Base-by-base conservation (phyloP, 352 stramenopile species). In the Lagenidium giganteum region DNA sequence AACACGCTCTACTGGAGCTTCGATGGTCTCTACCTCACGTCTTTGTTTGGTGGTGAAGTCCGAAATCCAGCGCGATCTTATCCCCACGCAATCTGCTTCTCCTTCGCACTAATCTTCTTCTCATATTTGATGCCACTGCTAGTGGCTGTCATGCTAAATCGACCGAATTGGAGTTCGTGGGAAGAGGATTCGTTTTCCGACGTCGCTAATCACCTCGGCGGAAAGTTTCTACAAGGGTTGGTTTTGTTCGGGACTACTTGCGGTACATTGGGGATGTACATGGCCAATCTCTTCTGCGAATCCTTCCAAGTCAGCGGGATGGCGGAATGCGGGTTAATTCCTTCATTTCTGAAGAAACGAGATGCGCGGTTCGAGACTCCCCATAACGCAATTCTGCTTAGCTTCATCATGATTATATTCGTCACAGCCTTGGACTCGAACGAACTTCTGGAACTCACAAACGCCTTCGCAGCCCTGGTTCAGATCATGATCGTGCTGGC, bases 1-100 rank as follows among this genome's bases (percentile, higher is more conserved):
- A 96, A 96, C 58, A 94, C 94, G 42, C 60, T 98, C 9, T 97
- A 96, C 55, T 98, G 93, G 93, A 96, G 95, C 64, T 83, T 95
- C 17, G 96, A 97, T 48, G 87, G 74, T 13, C 95, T 95, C 54
- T 89, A 97, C 54, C 57, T 58, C 18, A 78, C 72, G 1, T 87
- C 80, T 8, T 70, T 67, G 0, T 95, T 96, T 56, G 86, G 84
- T 6, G 87, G 68, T 8, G 77, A 96, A 52, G 82, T 97, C 16
- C 46, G 81, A 3, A 80, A 92, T 52, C 82, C 60, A 6, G 50
- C 53, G 9, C 41, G 56, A 3, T 55, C 44, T 5, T 70, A 61
- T 27, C 57, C 64, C 8, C 52, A 61, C 18, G 87, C 82, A 1
- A 91, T 97, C 58, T 61, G 83, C 34, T 54, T 81, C 29, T 46